Base-by-base conservation (phyloP, 495 filamentous ascomycete genomes). In the Platismatia glauca region DNA sequence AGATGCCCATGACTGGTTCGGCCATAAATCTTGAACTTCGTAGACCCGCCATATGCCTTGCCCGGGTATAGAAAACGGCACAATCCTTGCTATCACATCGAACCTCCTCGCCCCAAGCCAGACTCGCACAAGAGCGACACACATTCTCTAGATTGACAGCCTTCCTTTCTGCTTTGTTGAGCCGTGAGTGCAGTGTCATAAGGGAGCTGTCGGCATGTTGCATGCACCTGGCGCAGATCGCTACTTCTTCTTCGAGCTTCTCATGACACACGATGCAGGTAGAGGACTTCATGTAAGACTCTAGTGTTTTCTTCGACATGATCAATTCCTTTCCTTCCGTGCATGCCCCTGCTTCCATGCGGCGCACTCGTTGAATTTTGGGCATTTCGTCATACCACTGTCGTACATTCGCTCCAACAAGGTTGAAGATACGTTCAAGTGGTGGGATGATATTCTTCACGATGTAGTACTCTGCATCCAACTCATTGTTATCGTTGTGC, bases 381-480 rank as follows among this genome's bases (percentile, higher is more conserved):
- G 94, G 94, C 90, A 96, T 95, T 73, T 96, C 90, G 59, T 96
- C 91, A 64, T 91, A 97, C 94, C 94, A 98, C 60, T 83, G 79
- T 20, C 89, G 79, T 16, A 97, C 89, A 72, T 95, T 95, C 24
- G 91, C 94, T 37, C 94, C 94, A 33, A 97, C 90, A 16, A 98
- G 84, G 71, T 95, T 96, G 79, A 98, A 97, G 59, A 98, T 97
- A 18, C 94, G 84, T 74, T 95, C 94, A 4, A 98, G 80, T 4
- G 94, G 94, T 24, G 95, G 95, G 57, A 98, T 94, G 31, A 98
- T 69, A 69, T 96, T 97, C 77, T 96, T 97, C 11, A 81, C 81
- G 67, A 97, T 97, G 73, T 98, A 98, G 74, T 98, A 98, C 68
- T 96, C 91, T 0, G 92, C 83, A 69, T 98, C 94, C n/a, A 98